Evolutionary conservation across 1,284 basidiomycete genomes (phyloP).

Genomic region (Marasmius tenuissimus): DNA sequence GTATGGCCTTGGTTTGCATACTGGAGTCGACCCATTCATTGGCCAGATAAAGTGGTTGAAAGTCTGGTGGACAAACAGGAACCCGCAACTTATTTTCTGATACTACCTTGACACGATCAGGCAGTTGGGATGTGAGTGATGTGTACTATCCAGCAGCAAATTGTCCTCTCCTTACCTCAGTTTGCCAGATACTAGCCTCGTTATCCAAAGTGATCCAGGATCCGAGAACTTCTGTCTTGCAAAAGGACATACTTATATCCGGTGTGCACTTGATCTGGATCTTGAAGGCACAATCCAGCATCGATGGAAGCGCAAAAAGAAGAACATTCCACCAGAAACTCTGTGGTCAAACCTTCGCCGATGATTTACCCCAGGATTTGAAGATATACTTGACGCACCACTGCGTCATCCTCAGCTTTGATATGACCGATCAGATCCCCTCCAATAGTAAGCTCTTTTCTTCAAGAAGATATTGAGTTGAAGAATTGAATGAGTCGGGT

Average conservation of each 20-base stretch:
- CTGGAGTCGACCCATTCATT: constrained; percentile 31
- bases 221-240: constrained; percentile 26
- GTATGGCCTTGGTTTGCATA: constrained; percentile 37
- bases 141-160: no score
- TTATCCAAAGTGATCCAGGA: constrained; percentile 28
- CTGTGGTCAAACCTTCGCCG: constrained; percentile 30
- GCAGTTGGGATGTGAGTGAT: not conserved
- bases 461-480: no score
- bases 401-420: constrained; percentile 20
- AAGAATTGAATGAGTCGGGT: no score
- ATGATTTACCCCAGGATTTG: constrained; percentile 29
- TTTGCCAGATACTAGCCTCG: constrained; percentile 14
- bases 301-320: constrained; percentile 17
- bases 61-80: constrained; percentile 42
- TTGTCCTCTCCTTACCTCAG: no score
- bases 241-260: constrained; percentile 24
- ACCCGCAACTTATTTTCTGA: constrained; percentile 15
- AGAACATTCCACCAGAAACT: constrained; percentile 25
- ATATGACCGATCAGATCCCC: constrained; percentile 19
- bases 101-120: constrained; percentile 4
- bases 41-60: constrained; percentile 35
- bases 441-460: constrained; percentile 23
- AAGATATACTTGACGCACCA: constrained; percentile 24
- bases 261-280: constrained; percentile 19
- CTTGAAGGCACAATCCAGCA: constrained; percentile 22